Evolutionary conservation across 257 asterid species (phyloP).

Genomic region (Nicotiana noctiflora): DNA sequence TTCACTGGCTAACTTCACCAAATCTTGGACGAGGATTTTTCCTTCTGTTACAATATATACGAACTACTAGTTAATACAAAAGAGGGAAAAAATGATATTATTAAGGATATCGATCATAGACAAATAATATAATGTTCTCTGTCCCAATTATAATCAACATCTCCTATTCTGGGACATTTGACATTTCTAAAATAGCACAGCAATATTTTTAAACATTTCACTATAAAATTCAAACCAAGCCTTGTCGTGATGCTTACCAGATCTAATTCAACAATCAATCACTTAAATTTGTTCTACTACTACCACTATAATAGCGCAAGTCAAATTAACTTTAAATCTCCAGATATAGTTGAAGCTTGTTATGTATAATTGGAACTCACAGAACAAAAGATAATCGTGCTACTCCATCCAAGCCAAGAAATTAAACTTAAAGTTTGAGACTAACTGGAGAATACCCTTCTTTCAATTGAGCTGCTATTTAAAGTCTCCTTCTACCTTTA

Average conservation of each 20-base stretch:
- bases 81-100: background rate
- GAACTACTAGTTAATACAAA: background rate
- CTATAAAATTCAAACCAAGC: background rate
- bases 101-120: background rate
- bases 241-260: background rate
- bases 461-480: too few relatives aligned
- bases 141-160: background rate
- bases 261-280: background rate
- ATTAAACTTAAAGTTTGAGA: background rate
- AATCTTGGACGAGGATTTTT: conserved; percentile 86
- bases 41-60: conserved; percentile 50
- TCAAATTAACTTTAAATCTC: background rate
- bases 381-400: background rate
- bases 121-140: background rate
- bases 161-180: background rate
- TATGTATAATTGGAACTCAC: background rate
- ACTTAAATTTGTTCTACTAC: background rate
- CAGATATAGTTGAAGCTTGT: background rate
- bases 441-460: background rate
- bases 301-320: background rate
- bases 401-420: background rate
- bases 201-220: background rate
- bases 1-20: conserved; percentile 61
- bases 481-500: background rate
- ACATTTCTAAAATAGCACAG: background rate